A percentile compares a stretch with the other conserved stretches of the same genome.
Evolutionary conservation across 2,329 filamentous ascomycete species (phyloP).

Genomic region (Venturia aucupariae): DNA sequence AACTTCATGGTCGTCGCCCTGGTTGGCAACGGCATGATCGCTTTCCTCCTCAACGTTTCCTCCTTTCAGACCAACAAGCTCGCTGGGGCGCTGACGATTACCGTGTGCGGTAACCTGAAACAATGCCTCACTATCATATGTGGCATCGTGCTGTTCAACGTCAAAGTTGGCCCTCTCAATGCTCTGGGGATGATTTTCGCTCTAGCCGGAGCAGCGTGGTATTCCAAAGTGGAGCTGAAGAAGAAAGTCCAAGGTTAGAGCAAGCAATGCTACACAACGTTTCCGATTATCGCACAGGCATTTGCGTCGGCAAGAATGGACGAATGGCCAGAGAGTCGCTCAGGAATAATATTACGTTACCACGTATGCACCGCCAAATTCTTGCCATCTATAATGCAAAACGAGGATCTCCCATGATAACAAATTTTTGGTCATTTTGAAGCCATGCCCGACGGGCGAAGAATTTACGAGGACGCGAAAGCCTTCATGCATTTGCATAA

Average conservation of each 20-base stretch:
- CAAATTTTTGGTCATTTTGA: background rate
- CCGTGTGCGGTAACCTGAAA: constrained; percentile 30
- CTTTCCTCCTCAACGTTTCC: constrained; percentile 29
- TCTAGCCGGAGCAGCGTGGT: constrained; percentile 14
- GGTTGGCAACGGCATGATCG: constrained; percentile 25
- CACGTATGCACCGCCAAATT: too few relatives aligned
- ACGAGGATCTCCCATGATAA: too few relatives aligned
- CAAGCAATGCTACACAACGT: background rate
- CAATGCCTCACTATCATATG: constrained; percentile 29
- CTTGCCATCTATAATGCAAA: too few relatives aligned
- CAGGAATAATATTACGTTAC: too few relatives aligned
- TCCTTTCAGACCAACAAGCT: constrained; percentile 32
- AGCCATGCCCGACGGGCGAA: background rate
- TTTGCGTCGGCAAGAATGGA: background rate
- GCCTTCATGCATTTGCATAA: background rate
- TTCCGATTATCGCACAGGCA: background rate
- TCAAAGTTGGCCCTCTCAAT: constrained; percentile 33
- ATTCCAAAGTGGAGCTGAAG: constrained; percentile 13
- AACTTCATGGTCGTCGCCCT: constrained; percentile 20
- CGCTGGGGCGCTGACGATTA: constrained; percentile 28
- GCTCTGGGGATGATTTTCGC: constrained; percentile 32
- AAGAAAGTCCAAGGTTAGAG: background rate
- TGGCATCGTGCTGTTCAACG: constrained; percentile 29
- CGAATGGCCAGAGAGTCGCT: background rate
- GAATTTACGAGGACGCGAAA: background rate